Evolutionary conservation across 495 filamentous ascomycete genomes (phyloP), one percentile per base, ranked within the genome.

Genomic region (Penicillium nucicola): DNA sequence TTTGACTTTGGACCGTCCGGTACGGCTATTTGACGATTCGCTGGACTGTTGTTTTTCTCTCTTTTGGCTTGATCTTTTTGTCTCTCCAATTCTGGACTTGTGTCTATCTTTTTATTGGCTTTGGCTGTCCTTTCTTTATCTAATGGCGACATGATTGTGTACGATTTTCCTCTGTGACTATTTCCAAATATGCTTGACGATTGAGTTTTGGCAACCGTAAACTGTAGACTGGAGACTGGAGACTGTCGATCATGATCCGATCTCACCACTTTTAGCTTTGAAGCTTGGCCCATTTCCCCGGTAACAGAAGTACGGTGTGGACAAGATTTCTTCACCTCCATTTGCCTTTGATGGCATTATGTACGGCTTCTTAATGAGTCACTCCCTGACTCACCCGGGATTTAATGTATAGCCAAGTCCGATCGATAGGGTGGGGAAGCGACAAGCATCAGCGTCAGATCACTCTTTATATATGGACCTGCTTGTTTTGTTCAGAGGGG

Each of bases 61-160:
- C 53, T 59, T 48, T 42, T 57, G 45, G 47, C 42, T 23, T 55
- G 39, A 52, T 40, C 37, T 40, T 47, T 41, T 37, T 47, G 46
- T 56, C 36, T 53, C 19, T 37, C 52, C 55, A 44, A 50, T 55
- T 47, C 50, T 53, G 48, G 56, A 58, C 41, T 43, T 56, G 33
- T 53, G 52, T 65, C 32, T 46, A 40, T 48, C 31, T 57, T 42
- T 25, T 19, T 15, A 52, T 32, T 45, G 40, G 48, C 23, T 31
- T 38, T 38, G 13, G 44, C 13, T 28, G 39, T 38, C 11, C 6
- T 47, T 40, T 41, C 32, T 44, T 45, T 10, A 5, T 52, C 34
- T 65, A 40, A 65, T 53, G 61, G 58, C 48, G 53, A 49, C 53
- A 65, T 62, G 58, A 62, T 57, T 49, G 34, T 62, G 55, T 57